A percentile compares a stretch with the other conserved stretches of the same genome.
These are phyloP conservation scores for Clavispora carvajalis DNA, from an alignment of 805 yeast genomes.

Conservation along the genomic window DNA sequence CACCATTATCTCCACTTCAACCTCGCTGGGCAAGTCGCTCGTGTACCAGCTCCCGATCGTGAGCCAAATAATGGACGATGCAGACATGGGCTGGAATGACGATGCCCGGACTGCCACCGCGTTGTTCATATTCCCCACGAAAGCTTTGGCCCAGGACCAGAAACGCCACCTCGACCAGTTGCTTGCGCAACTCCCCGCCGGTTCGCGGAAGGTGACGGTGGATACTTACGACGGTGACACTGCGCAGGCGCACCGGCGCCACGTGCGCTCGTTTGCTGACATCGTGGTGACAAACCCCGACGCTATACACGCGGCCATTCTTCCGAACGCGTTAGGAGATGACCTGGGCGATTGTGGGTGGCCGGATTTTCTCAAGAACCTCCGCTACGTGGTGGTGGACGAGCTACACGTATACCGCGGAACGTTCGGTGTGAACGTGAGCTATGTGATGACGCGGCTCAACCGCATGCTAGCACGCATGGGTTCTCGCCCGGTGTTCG, in stretches of 20 bases:
- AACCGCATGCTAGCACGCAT: slow-evolving; percentile 41
- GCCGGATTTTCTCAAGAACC: slow-evolving; percentile 58
- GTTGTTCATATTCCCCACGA: slow-evolving; percentile 90
- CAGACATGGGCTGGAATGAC: slow-evolving; percentile 28
- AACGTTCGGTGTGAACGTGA: slow-evolving; percentile 88
- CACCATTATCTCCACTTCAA: slow-evolving; percentile 87
- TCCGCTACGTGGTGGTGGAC: slow-evolving; percentile 75
- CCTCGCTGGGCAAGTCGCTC: slow-evolving; percentile 93
- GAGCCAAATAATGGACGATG: slow-evolving; percentile 35
- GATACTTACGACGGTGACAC: slow-evolving; percentile 97
- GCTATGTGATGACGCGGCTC: slow-evolving; percentile 75
- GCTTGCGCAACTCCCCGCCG: slow-evolving; percentile 42
- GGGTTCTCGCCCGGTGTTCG: slow-evolving; percentile 44
- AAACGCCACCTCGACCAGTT: slow-evolving; percentile 67
- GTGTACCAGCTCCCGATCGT: slow-evolving; percentile 87
- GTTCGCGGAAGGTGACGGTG: slow-evolving; percentile 42
- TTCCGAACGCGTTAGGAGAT: slow-evolving; percentile 59
- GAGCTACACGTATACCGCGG: slow-evolving; percentile 87
- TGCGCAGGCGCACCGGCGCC: slow-evolving; percentile 45
- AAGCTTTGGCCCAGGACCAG: slow-evolving; percentile 97
- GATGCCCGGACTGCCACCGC: slow-evolving; percentile 49
- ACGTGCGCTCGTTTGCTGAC: slow-evolving; percentile 58
- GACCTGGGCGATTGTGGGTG: slow-evolving; percentile 39
- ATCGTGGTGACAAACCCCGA: slow-evolving; percentile 95
- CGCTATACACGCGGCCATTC: slow-evolving; percentile 76